A percentile compares a stretch with the other conserved stretches of the same genome.
Conservation (phyloP, 345 rosid species). For the Theobroma cacao region DNA sequence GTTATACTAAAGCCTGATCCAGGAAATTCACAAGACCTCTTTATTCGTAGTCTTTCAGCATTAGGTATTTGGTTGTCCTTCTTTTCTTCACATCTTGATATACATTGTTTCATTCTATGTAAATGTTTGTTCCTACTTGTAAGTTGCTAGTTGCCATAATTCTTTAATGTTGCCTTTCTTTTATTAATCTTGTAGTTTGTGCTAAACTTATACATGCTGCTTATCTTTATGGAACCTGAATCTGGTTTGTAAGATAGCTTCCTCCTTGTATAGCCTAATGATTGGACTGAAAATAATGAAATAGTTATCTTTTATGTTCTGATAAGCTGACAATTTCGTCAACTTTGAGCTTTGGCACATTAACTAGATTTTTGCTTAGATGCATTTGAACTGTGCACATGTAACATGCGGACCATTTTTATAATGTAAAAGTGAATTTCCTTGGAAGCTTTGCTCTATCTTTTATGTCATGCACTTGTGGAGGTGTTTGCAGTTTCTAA, state of each 20-base stretch:
- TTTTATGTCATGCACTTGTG: neutral
- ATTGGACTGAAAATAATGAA: neutral
- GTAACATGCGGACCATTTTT: neutral
- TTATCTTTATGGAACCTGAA: neutral
- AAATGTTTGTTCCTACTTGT: neutral
- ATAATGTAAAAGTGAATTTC: neutral
- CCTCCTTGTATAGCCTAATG: neutral
- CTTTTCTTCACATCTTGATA: slow-evolving; percentile 9
- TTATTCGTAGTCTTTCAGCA: slow-evolving; percentile 84
- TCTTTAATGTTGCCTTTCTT: neutral
- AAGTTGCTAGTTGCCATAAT: neutral
- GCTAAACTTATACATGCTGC: neutral
- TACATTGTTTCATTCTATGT: neutral
- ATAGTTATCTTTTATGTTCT: neutral
- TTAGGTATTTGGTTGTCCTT: slow-evolving; percentile 49
- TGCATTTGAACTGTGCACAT: neutral
- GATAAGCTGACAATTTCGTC: neutral
- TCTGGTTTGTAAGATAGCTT: neutral
- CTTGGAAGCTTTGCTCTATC: neutral
- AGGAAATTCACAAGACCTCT: slow-evolving; percentile 92
- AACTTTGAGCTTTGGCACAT: neutral
- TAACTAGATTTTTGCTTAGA: neutral
- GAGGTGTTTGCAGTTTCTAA: neutral
- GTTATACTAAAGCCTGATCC: slow-evolving; percentile 98
- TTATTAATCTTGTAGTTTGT: neutral